Conservation (phyloP, 306 rosid genomes). For the Prunus fruticosa region DNA sequence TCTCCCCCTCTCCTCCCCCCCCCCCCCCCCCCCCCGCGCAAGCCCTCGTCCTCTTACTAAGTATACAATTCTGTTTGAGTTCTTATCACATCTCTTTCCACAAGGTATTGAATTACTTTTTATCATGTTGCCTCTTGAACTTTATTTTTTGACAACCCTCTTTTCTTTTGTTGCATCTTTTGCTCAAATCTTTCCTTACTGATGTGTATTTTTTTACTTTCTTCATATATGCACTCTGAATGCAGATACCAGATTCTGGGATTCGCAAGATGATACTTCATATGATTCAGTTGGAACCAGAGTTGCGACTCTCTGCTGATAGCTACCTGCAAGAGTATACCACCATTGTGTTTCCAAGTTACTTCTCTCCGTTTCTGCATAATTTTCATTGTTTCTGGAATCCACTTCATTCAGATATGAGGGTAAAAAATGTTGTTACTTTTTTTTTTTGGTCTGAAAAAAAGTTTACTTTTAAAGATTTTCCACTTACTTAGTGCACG, state of each 20-base stretch:
- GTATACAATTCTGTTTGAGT: background rate
- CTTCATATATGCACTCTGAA: constrained; percentile 17
- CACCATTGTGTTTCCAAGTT: constrained; percentile 72
- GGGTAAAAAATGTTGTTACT: constrained; percentile 45
- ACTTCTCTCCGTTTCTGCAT: constrained; percentile 89
- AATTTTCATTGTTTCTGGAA: constrained; percentile 89
- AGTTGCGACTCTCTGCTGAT: constrained; percentile 82
- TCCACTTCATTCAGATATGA: constrained; percentile 90
- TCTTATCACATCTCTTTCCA: constrained; percentile 2
- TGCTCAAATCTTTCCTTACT: background rate
- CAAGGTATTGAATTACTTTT: background rate
- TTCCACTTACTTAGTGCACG: constrained; percentile 16
- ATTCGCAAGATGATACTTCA: constrained; percentile 87
- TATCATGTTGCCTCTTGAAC: background rate
- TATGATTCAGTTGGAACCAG: constrained; percentile 96
- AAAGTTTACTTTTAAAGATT: background rate
- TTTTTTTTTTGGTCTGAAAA: too few species aligned
- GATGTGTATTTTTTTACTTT: background rate
- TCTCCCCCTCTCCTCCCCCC: background rate
- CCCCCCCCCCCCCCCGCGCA: too few species aligned
- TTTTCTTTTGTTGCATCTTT: constrained; percentile 1
- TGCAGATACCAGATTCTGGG: constrained; percentile 93
- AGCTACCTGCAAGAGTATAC: constrained; percentile 77
- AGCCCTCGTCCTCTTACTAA: background rate
- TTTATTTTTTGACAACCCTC: background rate